Conservation (phyloP, 345 rosid genomes). For the Pistacia atlantica region DNA sequence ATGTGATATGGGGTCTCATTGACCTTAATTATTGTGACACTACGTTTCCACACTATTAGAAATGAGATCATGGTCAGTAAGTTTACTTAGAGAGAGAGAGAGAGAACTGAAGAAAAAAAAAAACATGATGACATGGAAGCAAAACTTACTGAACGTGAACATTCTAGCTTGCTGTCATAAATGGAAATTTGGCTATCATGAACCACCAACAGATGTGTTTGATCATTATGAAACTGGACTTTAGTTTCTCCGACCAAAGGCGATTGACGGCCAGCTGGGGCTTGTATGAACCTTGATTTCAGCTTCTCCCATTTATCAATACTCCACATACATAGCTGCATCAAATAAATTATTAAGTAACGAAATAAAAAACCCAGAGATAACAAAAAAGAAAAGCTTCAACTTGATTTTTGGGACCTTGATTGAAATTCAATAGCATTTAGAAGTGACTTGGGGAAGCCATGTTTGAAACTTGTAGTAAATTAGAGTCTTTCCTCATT, state of each 20-base stretch:
- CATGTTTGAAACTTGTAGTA: too few relatives aligned
- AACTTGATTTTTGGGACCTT: background rate
- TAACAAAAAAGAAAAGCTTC: background rate
- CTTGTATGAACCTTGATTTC: slow-evolving; percentile 39
- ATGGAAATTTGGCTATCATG: slow-evolving; percentile 50
- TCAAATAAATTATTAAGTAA: background rate
- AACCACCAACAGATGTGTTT: slow-evolving; percentile 43
- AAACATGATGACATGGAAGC: background rate
- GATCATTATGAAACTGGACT: slow-evolving; percentile 57
- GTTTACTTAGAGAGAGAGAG: background rate
- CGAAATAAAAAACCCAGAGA: too few relatives aligned
- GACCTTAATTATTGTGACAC: too few relatives aligned
- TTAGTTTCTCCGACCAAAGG: slow-evolving; percentile 42
- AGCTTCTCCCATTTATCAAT: slow-evolving; percentile 78
- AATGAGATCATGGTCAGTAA: too few relatives aligned
- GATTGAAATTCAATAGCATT: too few relatives aligned
- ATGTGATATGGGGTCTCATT: too few relatives aligned
- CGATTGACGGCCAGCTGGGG: slow-evolving; percentile 44
- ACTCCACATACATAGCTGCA: slow-evolving; percentile 77
- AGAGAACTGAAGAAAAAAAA: background rate
- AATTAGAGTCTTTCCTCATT: too few relatives aligned
- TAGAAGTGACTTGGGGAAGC: too few relatives aligned
- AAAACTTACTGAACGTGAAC: slow-evolving; percentile 39
- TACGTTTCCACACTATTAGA: too few relatives aligned
- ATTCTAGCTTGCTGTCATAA: slow-evolving; percentile 51